A percentile compares a stretch with the other conserved stretches of the same genome.
These are phyloP conservation scores for Fusarium euwallaceae DNA, from an alignment of 2,329 filamentous ascomycete species.

Conservation along the genomic window DNA sequence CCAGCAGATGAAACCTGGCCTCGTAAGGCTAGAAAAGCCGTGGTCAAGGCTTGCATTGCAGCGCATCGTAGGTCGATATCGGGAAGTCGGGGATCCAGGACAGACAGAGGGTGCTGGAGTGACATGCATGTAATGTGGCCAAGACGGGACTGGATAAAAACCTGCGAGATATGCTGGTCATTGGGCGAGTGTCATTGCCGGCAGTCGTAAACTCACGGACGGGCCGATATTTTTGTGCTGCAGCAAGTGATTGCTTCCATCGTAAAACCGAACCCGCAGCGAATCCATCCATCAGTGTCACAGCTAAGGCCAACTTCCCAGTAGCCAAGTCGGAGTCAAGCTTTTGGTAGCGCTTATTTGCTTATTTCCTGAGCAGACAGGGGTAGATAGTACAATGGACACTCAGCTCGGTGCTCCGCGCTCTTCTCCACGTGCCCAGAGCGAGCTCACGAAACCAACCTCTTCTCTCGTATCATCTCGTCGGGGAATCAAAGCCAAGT, in stretches of 20 bases:
- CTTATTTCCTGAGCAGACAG: slow-evolving; percentile 20
- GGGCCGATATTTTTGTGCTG: slow-evolving; percentile 7
- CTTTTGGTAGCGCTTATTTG: slow-evolving; percentile 22
- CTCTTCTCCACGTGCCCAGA: slow-evolving; percentile 3
- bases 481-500: neutral
- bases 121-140: neutral
- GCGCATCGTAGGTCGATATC: neutral
- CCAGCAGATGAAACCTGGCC: neutral
- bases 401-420: neutral
- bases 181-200: neutral
- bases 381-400: neutral
- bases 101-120: neutral
- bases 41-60: neutral
- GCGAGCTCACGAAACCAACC: slow-evolving; percentile 8
- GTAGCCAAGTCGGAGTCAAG: neutral
- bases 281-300: neutral
- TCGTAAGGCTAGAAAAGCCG: slow-evolving; percentile 3
- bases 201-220: neutral
- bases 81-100: neutral
- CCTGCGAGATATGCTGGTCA: neutral
- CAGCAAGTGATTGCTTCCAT: neutral
- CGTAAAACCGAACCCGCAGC: neutral
- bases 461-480: slow-evolving; percentile 4
- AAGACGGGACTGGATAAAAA: neutral
- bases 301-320: neutral